Conservation (phyloP, 2,329 filamentous ascomycete genomes). For the Amphichorda felina region DNA sequence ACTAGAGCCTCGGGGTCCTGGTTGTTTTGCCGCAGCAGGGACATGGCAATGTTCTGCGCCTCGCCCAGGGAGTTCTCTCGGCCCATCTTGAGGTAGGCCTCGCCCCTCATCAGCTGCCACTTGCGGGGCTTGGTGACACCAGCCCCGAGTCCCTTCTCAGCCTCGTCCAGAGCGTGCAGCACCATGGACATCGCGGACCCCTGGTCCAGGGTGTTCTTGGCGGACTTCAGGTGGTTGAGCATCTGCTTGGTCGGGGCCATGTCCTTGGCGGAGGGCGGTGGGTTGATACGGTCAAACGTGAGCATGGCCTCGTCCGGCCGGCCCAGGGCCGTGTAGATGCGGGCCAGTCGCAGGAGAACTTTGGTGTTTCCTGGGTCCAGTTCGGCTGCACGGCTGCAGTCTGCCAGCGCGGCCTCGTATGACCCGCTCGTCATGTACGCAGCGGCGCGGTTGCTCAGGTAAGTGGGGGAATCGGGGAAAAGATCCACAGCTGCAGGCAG, state of each 20-base stretch:
- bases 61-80: slow-evolving; percentile 81
- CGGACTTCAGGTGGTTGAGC: slow-evolving; percentile 69
- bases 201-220: slow-evolving; percentile 62
- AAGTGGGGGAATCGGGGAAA: slow-evolving; percentile 75
- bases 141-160: slow-evolving; percentile 65
- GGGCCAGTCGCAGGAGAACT: slow-evolving; percentile 75
- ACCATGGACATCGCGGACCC: slow-evolving; percentile 80
- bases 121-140: slow-evolving; percentile 76
- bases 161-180: slow-evolving; percentile 81
- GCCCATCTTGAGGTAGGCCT: slow-evolving; percentile 88
- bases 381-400: slow-evolving; percentile 72
- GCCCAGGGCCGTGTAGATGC: slow-evolving; percentile 81
- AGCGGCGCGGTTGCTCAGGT: slow-evolving; percentile 88
- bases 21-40: slow-evolving; percentile 70
- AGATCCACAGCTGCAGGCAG: slow-evolving; percentile 71
- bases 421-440: slow-evolving; percentile 83
- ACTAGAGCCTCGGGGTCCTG: slow-evolving; percentile 91
- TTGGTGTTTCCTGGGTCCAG: slow-evolving; percentile 80
- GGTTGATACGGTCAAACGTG: slow-evolving; percentile 70
- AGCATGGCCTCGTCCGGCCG: slow-evolving; percentile 77
- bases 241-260: slow-evolving; percentile 73
- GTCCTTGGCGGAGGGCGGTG: slow-evolving; percentile 75
- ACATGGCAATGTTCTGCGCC: slow-evolving; percentile 86
- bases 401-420: slow-evolving; percentile 71
- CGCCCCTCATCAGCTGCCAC: slow-evolving; percentile 86